Percentiles rank a stretch among this genome's conserved stretches.
Evolutionary conservation across 164 flowering plant genomes (phyloP).

Genomic region (Berberis vulgaris): DNA sequence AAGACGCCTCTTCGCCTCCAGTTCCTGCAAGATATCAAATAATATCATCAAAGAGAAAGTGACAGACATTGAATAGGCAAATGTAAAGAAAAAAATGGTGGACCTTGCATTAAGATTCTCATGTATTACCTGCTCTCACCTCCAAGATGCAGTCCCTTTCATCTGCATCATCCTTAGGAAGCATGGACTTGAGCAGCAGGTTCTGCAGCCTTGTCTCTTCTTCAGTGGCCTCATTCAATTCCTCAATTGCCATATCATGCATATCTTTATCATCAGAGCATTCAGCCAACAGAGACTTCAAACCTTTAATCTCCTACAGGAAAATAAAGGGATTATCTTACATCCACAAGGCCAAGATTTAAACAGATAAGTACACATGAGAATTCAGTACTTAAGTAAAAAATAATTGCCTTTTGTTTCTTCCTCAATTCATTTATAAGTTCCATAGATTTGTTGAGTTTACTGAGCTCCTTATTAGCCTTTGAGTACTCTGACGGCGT

Average conservation of each 20-base stretch:
- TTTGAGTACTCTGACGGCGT: slow-evolving; percentile 60
- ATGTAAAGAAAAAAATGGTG: no score
- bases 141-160: slow-evolving; percentile 93
- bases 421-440: slow-evolving; percentile 59
- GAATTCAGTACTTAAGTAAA: background rate
- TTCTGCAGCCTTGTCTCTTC: slow-evolving; percentile 63
- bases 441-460: slow-evolving; percentile 48
- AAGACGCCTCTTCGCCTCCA: no score
- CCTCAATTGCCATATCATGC: slow-evolving; percentile 67
- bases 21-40: no score
- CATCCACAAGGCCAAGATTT: background rate
- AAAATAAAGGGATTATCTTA: background rate
- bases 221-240: slow-evolving; percentile 46
- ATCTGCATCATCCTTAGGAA: slow-evolving; percentile 97
- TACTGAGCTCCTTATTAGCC: slow-evolving; percentile 86
- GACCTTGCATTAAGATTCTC: no score
- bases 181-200: slow-evolving; percentile 58
- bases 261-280: slow-evolving; percentile 71
- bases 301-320: slow-evolving; percentile 68
- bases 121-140: slow-evolving; percentile 87
- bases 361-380: background rate
- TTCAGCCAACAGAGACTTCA: slow-evolving; percentile 57
- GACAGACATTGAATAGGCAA: no score
- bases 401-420: slow-evolving; percentile 53
- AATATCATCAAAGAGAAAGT: no score